Evolutionary conservation across 2,329 filamentous ascomycete species (phyloP).

Genomic region (Curvularia spicifera): DNA sequence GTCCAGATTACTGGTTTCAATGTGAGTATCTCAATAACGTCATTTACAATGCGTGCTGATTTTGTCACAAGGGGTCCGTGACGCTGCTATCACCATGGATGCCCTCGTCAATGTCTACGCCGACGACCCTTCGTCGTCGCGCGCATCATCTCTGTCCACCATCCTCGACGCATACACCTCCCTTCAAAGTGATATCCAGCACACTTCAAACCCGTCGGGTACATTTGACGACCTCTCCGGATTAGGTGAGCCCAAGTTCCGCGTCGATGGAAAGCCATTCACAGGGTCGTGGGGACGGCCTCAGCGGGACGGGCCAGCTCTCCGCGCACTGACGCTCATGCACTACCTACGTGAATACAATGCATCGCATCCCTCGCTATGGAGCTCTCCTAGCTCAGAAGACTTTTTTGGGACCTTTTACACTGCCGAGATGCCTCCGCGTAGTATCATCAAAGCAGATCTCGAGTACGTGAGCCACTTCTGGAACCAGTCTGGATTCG

Average conservation of each 20-base stretch:
- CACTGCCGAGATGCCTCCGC: conserved; percentile 42
- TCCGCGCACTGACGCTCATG: conserved; percentile 53
- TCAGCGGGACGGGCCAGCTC: conserved; percentile 54
- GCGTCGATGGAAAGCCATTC: conserved; percentile 48
- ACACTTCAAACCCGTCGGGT: conserved; percentile 49
- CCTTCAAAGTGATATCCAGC: conserved; percentile 48
- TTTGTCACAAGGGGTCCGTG: conserved; percentile 47
- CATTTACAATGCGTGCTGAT: not conserved
- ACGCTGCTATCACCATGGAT: conserved; percentile 53
- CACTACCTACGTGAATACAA: conserved; percentile 52
- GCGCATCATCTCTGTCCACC: conserved; percentile 35
- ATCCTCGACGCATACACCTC: conserved; percentile 44
- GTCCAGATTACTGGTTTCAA: conserved; percentile 55
- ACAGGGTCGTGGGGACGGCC: conserved; percentile 52
- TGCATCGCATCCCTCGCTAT: conserved; percentile 47
- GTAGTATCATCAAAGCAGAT: conserved; percentile 54
- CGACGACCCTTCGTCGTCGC: conserved; percentile 36
- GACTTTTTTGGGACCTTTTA: conserved; percentile 49
- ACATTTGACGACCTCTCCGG: conserved; percentile 45
- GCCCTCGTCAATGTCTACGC: conserved; percentile 52
- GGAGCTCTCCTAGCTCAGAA: conserved; percentile 32
- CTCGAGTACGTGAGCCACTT: conserved; percentile 53
- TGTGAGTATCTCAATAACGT: conserved; percentile 35
- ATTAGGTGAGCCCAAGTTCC: conserved; percentile 55
- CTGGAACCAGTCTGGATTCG: conserved; percentile 53